A percentile compares a stretch with the other conserved stretches of the same genome.
Conservation (phyloP, 352 stramenopile genomes). For the Phytophthora pluvialis region DNA sequence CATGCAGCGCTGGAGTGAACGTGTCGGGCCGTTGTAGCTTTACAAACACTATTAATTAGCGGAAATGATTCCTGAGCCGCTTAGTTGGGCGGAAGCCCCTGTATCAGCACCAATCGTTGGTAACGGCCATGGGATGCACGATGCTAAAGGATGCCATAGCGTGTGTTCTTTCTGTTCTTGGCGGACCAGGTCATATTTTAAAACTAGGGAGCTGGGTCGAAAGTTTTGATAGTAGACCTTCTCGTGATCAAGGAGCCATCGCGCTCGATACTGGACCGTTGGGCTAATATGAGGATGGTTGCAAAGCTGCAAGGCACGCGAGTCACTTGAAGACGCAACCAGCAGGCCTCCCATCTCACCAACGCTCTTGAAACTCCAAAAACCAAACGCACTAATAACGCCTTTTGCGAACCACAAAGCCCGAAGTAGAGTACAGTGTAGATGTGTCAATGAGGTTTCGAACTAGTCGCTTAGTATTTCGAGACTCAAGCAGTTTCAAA, state of each 20-base stretch:
- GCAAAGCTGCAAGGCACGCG: neutral
- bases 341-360: constrained; percentile 7
- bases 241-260: no score
- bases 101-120: constrained; percentile 14
- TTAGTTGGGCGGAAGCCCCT: constrained; percentile 1
- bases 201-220: no score
- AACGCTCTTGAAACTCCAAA: constrained; percentile 16
- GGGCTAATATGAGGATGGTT: no score
- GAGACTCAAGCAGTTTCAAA: constrained; percentile 5
- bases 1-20: constrained; percentile 11
- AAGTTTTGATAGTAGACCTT: no score
- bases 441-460: neutral
- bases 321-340: neutral
- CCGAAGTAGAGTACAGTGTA: neutral
- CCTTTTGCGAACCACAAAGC: neutral
- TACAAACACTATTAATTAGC: constrained; percentile 24
- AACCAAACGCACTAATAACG: constrained; percentile 14
- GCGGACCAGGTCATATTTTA: neutral
- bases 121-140: constrained; percentile 5
- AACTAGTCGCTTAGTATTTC: constrained; percentile 25
- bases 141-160: neutral
- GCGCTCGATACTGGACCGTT: neutral
- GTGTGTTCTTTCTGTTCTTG: neutral
- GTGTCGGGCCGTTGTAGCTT: constrained; percentile 6
- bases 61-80: constrained; percentile 6